Base-by-base conservation (phyloP, 2,329 filamentous ascomycete genomes). In the Macrophomina pseudophaseolina region DNA sequence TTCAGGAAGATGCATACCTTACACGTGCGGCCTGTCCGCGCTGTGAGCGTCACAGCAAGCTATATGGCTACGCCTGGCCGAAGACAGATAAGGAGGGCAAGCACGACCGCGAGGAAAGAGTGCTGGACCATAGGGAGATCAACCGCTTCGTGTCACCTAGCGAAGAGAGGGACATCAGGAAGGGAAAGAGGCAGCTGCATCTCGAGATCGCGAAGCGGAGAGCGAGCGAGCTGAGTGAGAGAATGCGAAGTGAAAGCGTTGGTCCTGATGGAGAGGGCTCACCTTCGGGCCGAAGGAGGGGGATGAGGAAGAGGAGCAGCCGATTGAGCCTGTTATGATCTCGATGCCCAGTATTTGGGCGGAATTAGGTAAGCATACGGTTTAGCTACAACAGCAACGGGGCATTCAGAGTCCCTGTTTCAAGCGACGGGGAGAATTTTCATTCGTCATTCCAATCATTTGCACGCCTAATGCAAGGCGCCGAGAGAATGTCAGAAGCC, bases 31-130 rank as follows among this genome's bases (percentile, higher is more conserved):
- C 92, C 16, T 99, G 95, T 76, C 94, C 93, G 4, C 88, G 95
- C 6, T 99, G 95, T 78, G 95, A 99, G 80, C 88, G 95, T 0
- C 95, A 99, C 75, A 96, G 92, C 16, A 98, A 97, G 81, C 82
- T 99, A 0, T 99, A 98, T 76, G 96, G 96, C 0, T 97, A 91
- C 74, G 85, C 91, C 66, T 99, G 95, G 95, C 95, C 95, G 5
- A 97, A 99, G 82, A 98, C 95, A 0, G 91, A 97, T 68, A 90
- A 85, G 69, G 88, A 90, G 32, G 92, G 92, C 0, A 87, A 88
- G 16, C 78, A 86, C 23, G 95, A 98, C 75, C 89, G 87, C 8
- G 85, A 88, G 69, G 83, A 88, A 71, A 78, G 88, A 5, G 82
- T 97, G 0, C 84, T 95, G 68, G 94, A 98, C 75, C 94, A 97